Percentiles rank a stretch among this genome's conserved stretches.
These are phyloP conservation scores for Brassica incana DNA, from an alignment of 345 rosid genomes.

Conservation along the genomic window DNA sequence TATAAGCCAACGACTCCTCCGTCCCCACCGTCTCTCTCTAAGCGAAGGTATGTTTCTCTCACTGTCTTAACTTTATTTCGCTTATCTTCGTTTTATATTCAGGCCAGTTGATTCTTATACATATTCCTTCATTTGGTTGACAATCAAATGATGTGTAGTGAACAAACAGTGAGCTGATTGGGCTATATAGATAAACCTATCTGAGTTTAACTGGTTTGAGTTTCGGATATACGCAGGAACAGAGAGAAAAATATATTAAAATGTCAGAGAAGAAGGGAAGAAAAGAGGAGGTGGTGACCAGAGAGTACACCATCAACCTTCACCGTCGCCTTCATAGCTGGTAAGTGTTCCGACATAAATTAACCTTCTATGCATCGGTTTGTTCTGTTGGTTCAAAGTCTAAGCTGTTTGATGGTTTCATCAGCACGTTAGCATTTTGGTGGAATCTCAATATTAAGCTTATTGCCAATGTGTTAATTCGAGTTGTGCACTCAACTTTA, in stretches of 20 bases:
- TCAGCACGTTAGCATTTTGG: too few species aligned
- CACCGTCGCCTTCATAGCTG: slow-evolving; percentile 62
- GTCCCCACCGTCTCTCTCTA: background rate
- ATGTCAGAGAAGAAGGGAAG: slow-evolving; percentile 77
- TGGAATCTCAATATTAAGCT: too few species aligned
- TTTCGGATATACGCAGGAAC: background rate
- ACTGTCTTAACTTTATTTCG: background rate
- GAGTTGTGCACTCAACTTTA: background rate
- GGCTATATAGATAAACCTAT: background rate
- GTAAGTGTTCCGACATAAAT: slow-evolving; percentile 32
- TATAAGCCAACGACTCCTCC: background rate
- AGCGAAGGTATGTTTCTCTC: background rate
- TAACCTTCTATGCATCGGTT: background rate
- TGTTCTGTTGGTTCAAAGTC: background rate
- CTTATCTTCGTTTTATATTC: background rate
- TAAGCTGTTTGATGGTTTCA: background rate
- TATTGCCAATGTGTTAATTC: too few species aligned
- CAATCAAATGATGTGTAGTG: background rate
- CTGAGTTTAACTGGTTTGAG: background rate
- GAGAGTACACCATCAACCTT: slow-evolving; percentile 62
- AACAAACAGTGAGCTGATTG: background rate
- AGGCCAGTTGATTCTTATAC: background rate
- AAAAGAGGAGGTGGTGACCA: slow-evolving; percentile 79
- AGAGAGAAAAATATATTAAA: slow-evolving; percentile 19
- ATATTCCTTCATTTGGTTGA: background rate